These are phyloP conservation scores for Candida sojae DNA, from an alignment of 1,139 yeast genomes.

Conservation along the genomic window DNA sequence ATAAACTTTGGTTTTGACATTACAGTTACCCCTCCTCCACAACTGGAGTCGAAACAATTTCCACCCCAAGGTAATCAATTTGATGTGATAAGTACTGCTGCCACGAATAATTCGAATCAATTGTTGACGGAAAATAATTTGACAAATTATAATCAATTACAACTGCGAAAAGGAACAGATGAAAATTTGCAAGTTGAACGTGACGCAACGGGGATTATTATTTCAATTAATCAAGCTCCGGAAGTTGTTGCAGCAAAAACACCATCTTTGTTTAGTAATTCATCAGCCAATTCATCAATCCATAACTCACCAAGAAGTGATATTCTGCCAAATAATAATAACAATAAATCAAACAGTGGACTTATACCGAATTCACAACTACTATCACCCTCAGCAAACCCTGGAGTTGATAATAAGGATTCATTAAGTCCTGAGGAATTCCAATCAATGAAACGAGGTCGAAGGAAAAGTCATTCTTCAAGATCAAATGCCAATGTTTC, in stretches of 20 bases:
- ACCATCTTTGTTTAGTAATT: constrained; percentile 47
- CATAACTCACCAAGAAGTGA: constrained; percentile 21
- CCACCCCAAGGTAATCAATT: constrained; percentile 7
- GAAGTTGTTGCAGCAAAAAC: constrained; percentile 36
- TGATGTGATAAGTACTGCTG: constrained; percentile 12
- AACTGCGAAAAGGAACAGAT: neutral
- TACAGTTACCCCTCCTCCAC: constrained; percentile 16
- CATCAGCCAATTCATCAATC: constrained; percentile 35
- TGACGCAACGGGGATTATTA: constrained; percentile 22
- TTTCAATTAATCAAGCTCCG: constrained; percentile 36
- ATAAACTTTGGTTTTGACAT: constrained; percentile 15
- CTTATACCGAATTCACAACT: constrained; percentile 22
- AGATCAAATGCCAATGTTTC: constrained; percentile 21
- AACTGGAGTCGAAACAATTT: constrained; percentile 6
- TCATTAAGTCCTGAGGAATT: constrained; percentile 39
- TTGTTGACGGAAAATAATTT: constrained; percentile 32
- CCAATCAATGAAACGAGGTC: constrained; percentile 32
- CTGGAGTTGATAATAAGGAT: constrained; percentile 10
- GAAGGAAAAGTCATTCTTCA: constrained; percentile 30
- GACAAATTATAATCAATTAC: constrained; percentile 17
- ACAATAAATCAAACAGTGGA: constrained; percentile 9
- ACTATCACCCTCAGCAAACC: constrained; percentile 14
- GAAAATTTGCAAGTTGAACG: constrained; percentile 13
- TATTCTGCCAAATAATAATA: constrained; percentile 2
- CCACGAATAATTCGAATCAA: constrained; percentile 11